Evolutionary conservation across 202 grass and related monocot genomes (phyloP), one percentile per base, ranked within the genome.

Genomic region (Schoenoplectus triqueter): DNA sequence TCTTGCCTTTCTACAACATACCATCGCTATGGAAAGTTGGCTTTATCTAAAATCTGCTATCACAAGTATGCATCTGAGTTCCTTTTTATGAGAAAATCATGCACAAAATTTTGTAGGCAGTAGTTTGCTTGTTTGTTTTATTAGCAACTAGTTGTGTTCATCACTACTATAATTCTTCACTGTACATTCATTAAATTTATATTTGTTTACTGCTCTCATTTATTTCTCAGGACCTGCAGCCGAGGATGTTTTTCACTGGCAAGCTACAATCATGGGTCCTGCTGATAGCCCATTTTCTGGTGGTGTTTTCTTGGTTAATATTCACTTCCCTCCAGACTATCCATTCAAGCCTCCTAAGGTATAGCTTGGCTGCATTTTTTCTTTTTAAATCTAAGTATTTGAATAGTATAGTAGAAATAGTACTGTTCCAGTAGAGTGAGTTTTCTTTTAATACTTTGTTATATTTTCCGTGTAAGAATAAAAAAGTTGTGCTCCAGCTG

Each of bases 271-370:
- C 82, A 97, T 97, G 92, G 94, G 94, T 57, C 92, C 92, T 82
- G 87, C 92, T 54, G 94, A 97, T 61, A 97, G 94, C 86, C 94
- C 94, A 67, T 97, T 94, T 86, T 66, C 92, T 69, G 94, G 94
- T 14, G 94, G 94, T 48, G 94, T 97, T 90, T 97, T 97, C 85
- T 82, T 97, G 65, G 94, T 97, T 79, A 91, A 92, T 64, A 97
- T 97, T 87, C 94, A 97, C 84, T 97, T 97, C 73, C 94, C 94
- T 89, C 94, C 92, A 71, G 94, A 97, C 87, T 97, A 97, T 88
- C 94, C 94, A 66, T 97, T 97, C 69, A 97, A 97, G 90, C 94
- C 94, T 73, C 94, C 94, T 10, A 97, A 94, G 92, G 94, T 97
- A 92, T n/a, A 2, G 3, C 7, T 45, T 40, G 19, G 0, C 41